phyloP scores from a whole-genome alignment of 1,284 basidiomycete genomes.

The Heterobasidion irregulare region DNA sequence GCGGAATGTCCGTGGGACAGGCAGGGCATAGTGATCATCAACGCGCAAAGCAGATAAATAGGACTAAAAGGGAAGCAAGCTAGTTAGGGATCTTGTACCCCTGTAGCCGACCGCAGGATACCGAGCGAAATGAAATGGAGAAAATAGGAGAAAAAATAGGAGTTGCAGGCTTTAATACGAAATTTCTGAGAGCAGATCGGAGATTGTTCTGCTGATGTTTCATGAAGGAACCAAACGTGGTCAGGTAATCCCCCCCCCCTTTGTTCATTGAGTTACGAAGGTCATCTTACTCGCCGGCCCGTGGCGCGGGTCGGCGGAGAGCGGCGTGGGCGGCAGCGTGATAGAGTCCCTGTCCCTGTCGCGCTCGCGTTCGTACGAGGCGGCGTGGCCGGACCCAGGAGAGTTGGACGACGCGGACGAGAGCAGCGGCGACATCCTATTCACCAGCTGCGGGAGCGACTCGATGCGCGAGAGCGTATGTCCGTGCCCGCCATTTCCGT shows the following conservation, averaged over 20 bases:
- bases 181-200: too few relatives aligned
- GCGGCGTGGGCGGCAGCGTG: constrained; percentile 6
- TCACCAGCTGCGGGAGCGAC: constrained; percentile 22
- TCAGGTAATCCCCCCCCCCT: not conserved
- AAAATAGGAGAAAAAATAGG: too few relatives aligned
- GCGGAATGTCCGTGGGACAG: too few relatives aligned
- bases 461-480: constrained; percentile 20
- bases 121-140: too few relatives aligned
- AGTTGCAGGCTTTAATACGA: too few relatives aligned
- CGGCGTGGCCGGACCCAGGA: constrained; percentile 15
- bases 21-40: too few relatives aligned
- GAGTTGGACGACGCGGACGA: constrained; percentile 31
- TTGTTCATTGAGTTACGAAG: constrained; percentile 11
- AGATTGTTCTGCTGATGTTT: constrained; percentile 3
- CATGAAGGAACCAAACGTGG: not conserved
- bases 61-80: too few relatives aligned
- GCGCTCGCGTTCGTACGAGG: constrained; percentile 39
- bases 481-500: not conserved
- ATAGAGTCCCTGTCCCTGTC: constrained; percentile 7
- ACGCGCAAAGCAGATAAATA: too few relatives aligned
- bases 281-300: constrained; percentile 3
- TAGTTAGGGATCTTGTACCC: too few relatives aligned
- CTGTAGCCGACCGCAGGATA: too few relatives aligned
- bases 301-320: not conserved
- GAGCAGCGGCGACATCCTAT: constrained; percentile 30